phyloP scores from a whole-genome alignment of 345 rosid genomes.

The Limnanthes douglasii region DNA sequence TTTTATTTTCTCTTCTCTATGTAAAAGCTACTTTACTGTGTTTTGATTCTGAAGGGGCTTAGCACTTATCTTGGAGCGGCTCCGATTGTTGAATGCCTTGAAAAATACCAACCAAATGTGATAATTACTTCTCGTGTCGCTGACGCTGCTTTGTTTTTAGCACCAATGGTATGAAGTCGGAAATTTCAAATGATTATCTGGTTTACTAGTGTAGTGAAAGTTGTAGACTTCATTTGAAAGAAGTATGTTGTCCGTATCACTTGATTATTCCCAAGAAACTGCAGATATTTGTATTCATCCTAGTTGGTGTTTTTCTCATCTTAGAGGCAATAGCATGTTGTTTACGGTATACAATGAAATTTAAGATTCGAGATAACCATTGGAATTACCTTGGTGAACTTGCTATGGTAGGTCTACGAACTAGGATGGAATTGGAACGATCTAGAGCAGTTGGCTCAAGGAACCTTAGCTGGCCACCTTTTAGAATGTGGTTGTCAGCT shows the following conservation, averaged over 20 bases:
- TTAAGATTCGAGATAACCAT: too few species aligned
- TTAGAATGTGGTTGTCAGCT: conserved; percentile 96
- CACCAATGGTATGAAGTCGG: conserved; percentile 63
- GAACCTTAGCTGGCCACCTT: conserved; percentile 84
- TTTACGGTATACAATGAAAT: too few species aligned
- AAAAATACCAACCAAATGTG: conserved; percentile 67
- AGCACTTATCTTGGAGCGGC: conserved; percentile 94
- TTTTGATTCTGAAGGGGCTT: conserved; percentile 33
- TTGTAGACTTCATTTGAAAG: too few species aligned
- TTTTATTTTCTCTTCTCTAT: neutral
- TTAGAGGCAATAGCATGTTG: too few species aligned
- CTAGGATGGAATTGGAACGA: conserved; percentile 95
- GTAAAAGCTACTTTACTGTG: neutral
- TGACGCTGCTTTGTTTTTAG: conserved; percentile 85
- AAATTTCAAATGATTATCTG: too few species aligned
- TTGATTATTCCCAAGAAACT: too few species aligned
- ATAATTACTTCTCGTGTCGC: conserved; percentile 77
- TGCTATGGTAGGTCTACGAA: conserved; percentile 55
- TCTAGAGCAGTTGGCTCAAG: conserved; percentile 64
- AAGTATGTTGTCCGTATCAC: too few species aligned
- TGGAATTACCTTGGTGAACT: too few species aligned
- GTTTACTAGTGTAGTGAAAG: too few species aligned
- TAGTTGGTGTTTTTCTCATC: too few species aligned
- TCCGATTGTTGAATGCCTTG: conserved; percentile 85
- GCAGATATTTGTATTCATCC: too few species aligned